These are phyloP conservation scores for Pythium plurisporium DNA, from an alignment of 352 stramenopile genomes.

Conservation along the genomic window DNA sequence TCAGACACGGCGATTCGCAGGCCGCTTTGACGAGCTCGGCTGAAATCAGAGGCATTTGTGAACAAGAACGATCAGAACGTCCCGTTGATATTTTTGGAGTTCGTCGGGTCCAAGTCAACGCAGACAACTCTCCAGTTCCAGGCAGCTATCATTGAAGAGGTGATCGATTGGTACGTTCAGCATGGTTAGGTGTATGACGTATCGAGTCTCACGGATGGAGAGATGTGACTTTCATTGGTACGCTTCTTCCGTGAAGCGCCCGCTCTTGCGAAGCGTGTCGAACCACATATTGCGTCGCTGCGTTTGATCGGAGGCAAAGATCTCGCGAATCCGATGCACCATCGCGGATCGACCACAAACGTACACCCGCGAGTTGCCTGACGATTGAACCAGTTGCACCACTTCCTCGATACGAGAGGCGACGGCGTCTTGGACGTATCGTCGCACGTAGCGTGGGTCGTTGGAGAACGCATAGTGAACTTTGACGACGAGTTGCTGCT, in stretches of 20 bases:
- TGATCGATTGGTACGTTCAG: too few species aligned
- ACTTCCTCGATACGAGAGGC: constrained; percentile 21
- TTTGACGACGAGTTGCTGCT: constrained; percentile 27
- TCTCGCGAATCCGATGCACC: constrained; percentile 24
- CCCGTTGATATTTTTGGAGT: too few species aligned
- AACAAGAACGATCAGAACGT: too few species aligned
- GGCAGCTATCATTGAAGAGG: too few species aligned
- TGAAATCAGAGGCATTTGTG: too few species aligned
- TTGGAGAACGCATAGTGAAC: constrained; percentile 28
- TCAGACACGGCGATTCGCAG: too few species aligned
- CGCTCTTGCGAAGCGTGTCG: constrained; percentile 6
- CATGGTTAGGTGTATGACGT: too few species aligned
- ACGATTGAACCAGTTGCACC: constrained; percentile 14
- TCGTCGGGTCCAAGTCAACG: too few species aligned
- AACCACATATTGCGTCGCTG: constrained; percentile 9
- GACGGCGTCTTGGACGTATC: constrained; percentile 31
- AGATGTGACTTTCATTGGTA: constrained; percentile 6
- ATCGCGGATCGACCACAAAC: constrained; percentile 24
- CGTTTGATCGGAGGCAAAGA: constrained; percentile 23
- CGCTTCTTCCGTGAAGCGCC: constrained; percentile 13
- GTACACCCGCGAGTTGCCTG: constrained; percentile 11
- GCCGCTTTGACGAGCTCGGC: too few species aligned
- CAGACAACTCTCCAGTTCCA: too few species aligned
- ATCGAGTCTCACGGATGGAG: too few species aligned
- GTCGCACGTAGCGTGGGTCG: neutral